Conservation (phyloP, 2,329 filamentous ascomycete species). For the Aspergillus sp. region DNA sequence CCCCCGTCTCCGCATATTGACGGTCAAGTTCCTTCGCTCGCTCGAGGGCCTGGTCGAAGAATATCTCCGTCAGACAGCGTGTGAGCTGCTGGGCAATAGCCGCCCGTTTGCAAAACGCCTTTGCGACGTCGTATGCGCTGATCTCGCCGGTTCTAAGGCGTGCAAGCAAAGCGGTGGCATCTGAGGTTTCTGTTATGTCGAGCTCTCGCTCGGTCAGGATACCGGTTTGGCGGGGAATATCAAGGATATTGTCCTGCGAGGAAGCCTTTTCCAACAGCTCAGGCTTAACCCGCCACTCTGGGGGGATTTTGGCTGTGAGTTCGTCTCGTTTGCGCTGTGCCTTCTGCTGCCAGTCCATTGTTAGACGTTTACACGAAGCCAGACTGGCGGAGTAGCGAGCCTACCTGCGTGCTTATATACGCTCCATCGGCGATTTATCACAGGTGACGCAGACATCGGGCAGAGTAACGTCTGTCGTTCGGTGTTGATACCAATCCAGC, state of each 20-base stretch:
- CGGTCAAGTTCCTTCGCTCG: conserved; percentile 51
- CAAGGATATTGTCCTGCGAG: conserved; percentile 3
- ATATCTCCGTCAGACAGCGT: conserved; percentile 54
- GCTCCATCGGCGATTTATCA: neutral
- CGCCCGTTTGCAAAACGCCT: conserved; percentile 47
- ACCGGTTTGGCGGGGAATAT: conserved; percentile 28
- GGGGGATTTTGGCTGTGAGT: conserved; percentile 10
- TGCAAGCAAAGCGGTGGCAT: conserved; percentile 31
- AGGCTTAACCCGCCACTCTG: conserved; percentile 6
- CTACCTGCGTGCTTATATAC: neutral
- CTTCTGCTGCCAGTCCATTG: conserved; percentile 10
- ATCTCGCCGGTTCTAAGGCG: conserved; percentile 27
- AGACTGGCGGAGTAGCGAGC: no score
- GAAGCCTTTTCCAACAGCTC: neutral
- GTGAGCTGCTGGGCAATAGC: conserved; percentile 38
- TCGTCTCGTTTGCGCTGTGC: conserved; percentile 9
- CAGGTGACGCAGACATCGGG: neutral
- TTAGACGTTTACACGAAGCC: neutral
- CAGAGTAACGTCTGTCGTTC: neutral
- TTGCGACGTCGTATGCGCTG: conserved; percentile 43
- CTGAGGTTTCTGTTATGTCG: conserved; percentile 48
- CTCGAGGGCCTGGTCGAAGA: conserved; percentile 51
- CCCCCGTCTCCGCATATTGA: conserved; percentile 39
- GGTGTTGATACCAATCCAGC: neutral
- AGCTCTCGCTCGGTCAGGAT: conserved; percentile 50